phyloP scores from a whole-genome alignment of 1,284 basidiomycete species.

The Cystobasidiaceae sp. region DNA sequence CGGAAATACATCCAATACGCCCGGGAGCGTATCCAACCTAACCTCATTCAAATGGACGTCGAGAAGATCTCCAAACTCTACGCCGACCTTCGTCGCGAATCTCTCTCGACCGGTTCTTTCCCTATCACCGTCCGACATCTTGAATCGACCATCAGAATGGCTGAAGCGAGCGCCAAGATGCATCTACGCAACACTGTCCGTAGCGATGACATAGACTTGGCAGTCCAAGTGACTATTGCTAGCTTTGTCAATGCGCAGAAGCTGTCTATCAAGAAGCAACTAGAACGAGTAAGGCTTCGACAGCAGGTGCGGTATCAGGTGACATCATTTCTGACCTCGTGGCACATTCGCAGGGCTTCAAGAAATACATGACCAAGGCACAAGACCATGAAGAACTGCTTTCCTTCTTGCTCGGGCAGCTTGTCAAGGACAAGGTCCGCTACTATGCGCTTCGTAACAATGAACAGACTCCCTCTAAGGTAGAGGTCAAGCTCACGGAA shows the following conservation, averaged over 20 bases:
- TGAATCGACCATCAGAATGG: constrained; percentile 99
- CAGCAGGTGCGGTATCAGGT: no score
- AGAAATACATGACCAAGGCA: constrained; percentile 92
- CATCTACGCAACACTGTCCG: constrained; percentile 92
- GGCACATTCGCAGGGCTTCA: constrained; percentile 63
- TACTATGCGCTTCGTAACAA: constrained; percentile 66
- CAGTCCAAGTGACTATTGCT: constrained; percentile 88
- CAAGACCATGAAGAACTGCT: constrained; percentile 91
- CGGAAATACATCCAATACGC: constrained; percentile 99
- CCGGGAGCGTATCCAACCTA: constrained; percentile 83
- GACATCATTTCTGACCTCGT: neutral
- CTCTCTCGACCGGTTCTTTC: constrained; percentile 91
- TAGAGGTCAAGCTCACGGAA: constrained; percentile 68
- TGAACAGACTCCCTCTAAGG: constrained; percentile 62
- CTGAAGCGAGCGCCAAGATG: constrained; percentile 98
- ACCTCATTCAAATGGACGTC: constrained; percentile 89
- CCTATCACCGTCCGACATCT: constrained; percentile 97
- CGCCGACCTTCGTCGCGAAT: constrained; percentile 93
- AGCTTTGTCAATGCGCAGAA: constrained; percentile 97
- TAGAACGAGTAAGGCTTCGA: constrained; percentile 71
- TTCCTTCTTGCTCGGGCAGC: constrained; percentile 85
- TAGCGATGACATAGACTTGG: constrained; percentile 91
- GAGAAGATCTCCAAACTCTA: constrained; percentile 93
- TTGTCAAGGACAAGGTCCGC: constrained; percentile 91
- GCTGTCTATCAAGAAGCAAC: constrained; percentile 94